Base-by-base conservation (phyloP, 768 basidiomycete species). In the Lactarius sp. region DNA sequence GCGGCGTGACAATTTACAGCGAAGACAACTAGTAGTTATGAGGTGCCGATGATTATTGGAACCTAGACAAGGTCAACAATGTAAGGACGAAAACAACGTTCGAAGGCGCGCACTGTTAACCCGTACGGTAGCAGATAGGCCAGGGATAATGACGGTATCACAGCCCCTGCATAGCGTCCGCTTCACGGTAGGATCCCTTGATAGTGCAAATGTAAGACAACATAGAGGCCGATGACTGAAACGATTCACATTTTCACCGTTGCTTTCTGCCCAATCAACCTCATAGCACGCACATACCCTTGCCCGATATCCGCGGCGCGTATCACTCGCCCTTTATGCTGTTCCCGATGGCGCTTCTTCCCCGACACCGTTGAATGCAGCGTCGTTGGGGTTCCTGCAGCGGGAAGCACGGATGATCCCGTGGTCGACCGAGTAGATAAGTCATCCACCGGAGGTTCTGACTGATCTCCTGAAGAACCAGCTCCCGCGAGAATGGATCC, bases 151-250 rank as follows among this genome's bases (percentile, higher is more conserved):
- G 8, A 86, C 78, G 0, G 77, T 71, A 60, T 82, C 78, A 70
- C 92, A 95, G 1, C 78, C 77, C 71, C 82, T 84, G 75, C 92
- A 95, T 7, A 93, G 69, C 1, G 86, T 83, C 12, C 92, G 85
- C 72, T 94, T 95, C n/a, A 94, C 80, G 0, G 81, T 76, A 0
- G 92, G 92, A 71, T 94, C 92, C 69, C 92, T 49, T 93, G 66
- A 50, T 1, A 36, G 2, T 12, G 3, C 6, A 56, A 14, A 54
- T 50, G 18, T 50, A 2, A 52, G 6, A 33, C 36, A 47, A 14
- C 10, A 51, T n/a, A 22, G 50, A 4, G 37, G 14, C 27, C 4
- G 2, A 39, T 13, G 46, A 22, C 20, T 9, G n/a, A 31, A 44
- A 52, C 1, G 1, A 75, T 83, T 49, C 44, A 93, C 92, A 93